Base-by-base conservation (phyloP, 2,329 filamentous ascomycete species). In the Verticillium klebahnii region DNA sequence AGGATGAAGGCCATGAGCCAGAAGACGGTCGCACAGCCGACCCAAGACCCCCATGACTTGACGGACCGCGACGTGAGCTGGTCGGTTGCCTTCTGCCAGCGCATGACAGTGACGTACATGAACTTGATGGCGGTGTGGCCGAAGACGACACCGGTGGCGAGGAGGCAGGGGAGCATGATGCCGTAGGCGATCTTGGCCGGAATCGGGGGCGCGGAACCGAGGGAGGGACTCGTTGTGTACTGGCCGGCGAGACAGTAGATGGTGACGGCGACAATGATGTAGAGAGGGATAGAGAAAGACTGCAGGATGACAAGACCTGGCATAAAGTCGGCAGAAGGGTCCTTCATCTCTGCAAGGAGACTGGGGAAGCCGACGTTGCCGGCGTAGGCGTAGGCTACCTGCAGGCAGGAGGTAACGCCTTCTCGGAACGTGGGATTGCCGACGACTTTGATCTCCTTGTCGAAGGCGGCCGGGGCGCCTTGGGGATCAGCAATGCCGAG, bases 301-400 rank as follows among this genome's bases (percentile, higher is more conserved):
- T 75, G 73, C 1, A 75, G 69, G 57, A 68, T 68, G 12, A 69
- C 63, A 7, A 75, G 62, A 1, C 71, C 71, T 58, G 70, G 70
- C 0, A 70, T 68, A 54, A 74, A 74, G 59, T 74, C 73, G 9
- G 66, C 65, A 12, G 66, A 67, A 0, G 73, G 73, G 59, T 74
- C 69, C 37, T 67, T 67, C 72, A 74, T 74, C 63, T 74, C 73
- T 2, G 71, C 71, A 68, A 74, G 74, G 15, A 72, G 72, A 0
- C 65, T 68, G 39, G 79, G 72, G 55, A 74, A 74, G 61, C 71
- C 73, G 57, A 74, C 73, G 65, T 77, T 74, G 17, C 74, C 74
- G 7, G 73, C 74, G 65, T 73, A 76, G 34, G 74, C 72, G 62
- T 74, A 76, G 65, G 68, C 70, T 56, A 76, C 69, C 63, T 73